phyloP scores from a whole-genome alignment of 2,329 filamentous ascomycete species.

The Grosmannia serpens region DNA sequence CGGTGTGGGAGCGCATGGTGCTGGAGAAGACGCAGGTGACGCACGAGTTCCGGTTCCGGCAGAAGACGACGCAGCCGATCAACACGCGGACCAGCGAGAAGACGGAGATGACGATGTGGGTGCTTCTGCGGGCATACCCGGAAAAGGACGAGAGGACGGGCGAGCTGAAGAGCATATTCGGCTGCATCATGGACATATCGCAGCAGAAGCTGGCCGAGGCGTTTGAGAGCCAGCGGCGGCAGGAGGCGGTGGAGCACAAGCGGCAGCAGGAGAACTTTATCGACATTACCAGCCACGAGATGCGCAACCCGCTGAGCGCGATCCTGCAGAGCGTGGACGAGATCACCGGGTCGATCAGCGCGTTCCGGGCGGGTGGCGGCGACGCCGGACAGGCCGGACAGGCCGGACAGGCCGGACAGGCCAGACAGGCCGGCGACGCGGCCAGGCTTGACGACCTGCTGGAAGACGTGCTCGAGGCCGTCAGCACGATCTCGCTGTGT shows the following conservation, averaged over 20 bases:
- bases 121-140: constrained; percentile 64
- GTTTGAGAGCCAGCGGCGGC: constrained; percentile 63
- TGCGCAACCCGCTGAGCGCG: constrained; percentile 65
- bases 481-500: constrained; percentile 72
- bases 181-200: constrained; percentile 75
- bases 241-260: constrained; percentile 74
- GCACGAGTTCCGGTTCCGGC: constrained; percentile 65
- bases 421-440: background rate
- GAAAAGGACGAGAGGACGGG: constrained; percentile 54
- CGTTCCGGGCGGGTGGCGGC: constrained; percentile 22
- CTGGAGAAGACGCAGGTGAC: constrained; percentile 52
- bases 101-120: constrained; percentile 44
- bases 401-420: no score
- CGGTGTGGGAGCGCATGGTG: constrained; percentile 52
- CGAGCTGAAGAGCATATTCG: constrained; percentile 62
- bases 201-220: constrained; percentile 77
- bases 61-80: constrained; percentile 51
- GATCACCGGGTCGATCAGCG: constrained; percentile 41
- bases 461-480: constrained; percentile 55
- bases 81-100: constrained; percentile 44
- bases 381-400: background rate
- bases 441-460: constrained; percentile 34
- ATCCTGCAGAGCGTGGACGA: constrained; percentile 69
- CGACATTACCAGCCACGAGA: constrained; percentile 63
- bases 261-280: constrained; percentile 61